These are phyloP conservation scores for Wickerhamomyces tratensis DNA, from an alignment of 805 yeast genomes.

Conservation along the genomic window DNA sequence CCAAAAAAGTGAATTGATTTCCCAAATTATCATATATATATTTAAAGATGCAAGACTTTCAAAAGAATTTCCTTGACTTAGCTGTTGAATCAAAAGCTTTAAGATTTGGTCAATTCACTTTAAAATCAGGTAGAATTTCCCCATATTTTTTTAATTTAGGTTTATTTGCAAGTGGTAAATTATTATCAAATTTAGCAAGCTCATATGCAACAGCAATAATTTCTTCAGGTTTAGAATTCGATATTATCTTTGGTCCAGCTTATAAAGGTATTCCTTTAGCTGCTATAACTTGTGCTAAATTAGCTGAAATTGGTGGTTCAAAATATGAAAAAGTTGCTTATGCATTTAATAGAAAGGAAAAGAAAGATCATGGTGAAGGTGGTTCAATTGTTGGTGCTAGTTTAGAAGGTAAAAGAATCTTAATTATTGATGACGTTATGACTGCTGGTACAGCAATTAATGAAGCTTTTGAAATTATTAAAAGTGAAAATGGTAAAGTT, in stretches of 20 bases:
- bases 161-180: slow-evolving; percentile 72
- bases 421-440: slow-evolving; percentile 94
- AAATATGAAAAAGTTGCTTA: slow-evolving; percentile 68
- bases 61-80: slow-evolving; percentile 62
- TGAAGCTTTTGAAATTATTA: slow-evolving; percentile 82
- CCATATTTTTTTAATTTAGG: slow-evolving; percentile 96
- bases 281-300: slow-evolving; percentile 84
- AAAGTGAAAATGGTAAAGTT: slow-evolving; percentile 56
- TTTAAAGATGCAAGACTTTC: slow-evolving; percentile 31
- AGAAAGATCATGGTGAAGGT: slow-evolving; percentile 98
- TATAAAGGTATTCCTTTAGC: slow-evolving; percentile 96
- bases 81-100: slow-evolving; percentile 79
- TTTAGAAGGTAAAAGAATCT: slow-evolving; percentile 58
- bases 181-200: slow-evolving; percentile 71
- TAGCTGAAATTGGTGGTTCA: slow-evolving; percentile 83
- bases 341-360: slow-evolving; percentile 94
- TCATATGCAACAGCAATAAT: slow-evolving; percentile 88
- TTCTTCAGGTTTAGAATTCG: slow-evolving; percentile 74
- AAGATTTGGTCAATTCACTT: slow-evolving; percentile 79
- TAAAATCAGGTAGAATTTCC: slow-evolving; percentile 88
- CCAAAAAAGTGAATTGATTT: too few species aligned
- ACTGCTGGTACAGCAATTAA: slow-evolving; percentile 98
- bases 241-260: slow-evolving; percentile 93
- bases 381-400: slow-evolving; percentile 86
- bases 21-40: too few species aligned